A percentile compares a stretch with the other conserved stretches of the same genome.
phyloP scores from a whole-genome alignment of 1,139 yeast species.

The Blastobotrys persicus region DNA sequence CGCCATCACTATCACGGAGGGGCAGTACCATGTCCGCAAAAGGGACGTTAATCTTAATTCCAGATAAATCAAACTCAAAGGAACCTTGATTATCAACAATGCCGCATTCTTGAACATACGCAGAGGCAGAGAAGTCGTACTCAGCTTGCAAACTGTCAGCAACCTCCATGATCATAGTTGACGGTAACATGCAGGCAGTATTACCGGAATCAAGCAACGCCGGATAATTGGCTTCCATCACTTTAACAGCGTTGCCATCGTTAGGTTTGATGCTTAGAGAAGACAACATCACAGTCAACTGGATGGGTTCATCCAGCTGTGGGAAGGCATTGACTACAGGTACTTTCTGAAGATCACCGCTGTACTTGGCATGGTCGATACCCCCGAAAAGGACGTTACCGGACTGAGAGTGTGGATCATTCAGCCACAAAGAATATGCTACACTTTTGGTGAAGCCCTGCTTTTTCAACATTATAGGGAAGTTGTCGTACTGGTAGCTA shows the following conservation, averaged over 20 bases:
- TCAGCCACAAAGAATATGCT: constrained; percentile 44
- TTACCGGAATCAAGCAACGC: constrained; percentile 40
- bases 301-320: constrained; percentile 19
- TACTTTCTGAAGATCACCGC: constrained; percentile 31
- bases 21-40: constrained; percentile 29
- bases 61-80: constrained; percentile 31
- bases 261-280: constrained; percentile 16
- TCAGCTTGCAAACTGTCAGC: constrained; percentile 29
- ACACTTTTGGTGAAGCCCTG: constrained; percentile 48
- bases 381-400: constrained; percentile 52
- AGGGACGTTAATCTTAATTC: constrained; percentile 31
- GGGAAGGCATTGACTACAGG: constrained; percentile 17
- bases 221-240: constrained; percentile 16
- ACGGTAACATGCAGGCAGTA: constrained; percentile 34
- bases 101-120: background rate
- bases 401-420: constrained; percentile 27
- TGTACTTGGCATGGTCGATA: constrained; percentile 48
- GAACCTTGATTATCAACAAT: constrained; percentile 20
- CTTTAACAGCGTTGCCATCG: background rate
- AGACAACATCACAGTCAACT: constrained; percentile 22
- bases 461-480: constrained; percentile 22
- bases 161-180: constrained; percentile 20
- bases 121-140: background rate
- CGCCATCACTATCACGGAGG: constrained; percentile 17
- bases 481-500: constrained; percentile 13